Base-by-base conservation (phyloP, 805 yeast species). In the Candida pseudoglaebosa region DNA sequence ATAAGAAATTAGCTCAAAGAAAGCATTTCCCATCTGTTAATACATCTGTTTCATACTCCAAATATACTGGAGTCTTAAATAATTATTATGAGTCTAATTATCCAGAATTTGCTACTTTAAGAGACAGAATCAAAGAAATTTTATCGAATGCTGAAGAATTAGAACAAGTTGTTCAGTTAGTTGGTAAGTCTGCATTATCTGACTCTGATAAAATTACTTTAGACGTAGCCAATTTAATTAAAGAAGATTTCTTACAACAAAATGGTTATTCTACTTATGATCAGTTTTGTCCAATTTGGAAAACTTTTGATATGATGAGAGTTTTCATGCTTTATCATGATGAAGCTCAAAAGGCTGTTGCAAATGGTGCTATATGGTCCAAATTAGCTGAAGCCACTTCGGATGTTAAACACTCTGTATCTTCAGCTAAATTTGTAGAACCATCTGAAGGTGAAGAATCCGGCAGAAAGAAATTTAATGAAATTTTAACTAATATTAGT, bases 281-380 rank as follows among this genome's bases (percentile, higher is more conserved):
- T 68, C 96, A 95, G 28, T 93, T 89, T 84, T 93, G 99, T 71
- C 99, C 99, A 50, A 86, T 93, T 59, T 93, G 99, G 99, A 93
- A 93, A 76, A 93, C 99, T 34, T 84, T 78, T 53, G 93, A 87
- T 62, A 93, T 93, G 99, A 90, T 93, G 98, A 89, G 85, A 66
- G 83, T 90, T 8, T 93, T 93, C 56, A 80, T 90, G 43, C 67
- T 89, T 24, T 93, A 93, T 68, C 80, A 86, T 58, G 97, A 91
- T 52, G 98, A 93, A 72, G 97, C 99, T 22, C 98, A 91, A 71
- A 90, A 89, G 71, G 95, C 98, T 12, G 84, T 91, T 45, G 75
- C 96, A 28, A 80, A 84, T 53, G 98, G 98, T 57, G 91, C 95
- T 24, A 80, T 77, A 62, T 93, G 99, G 99, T 78, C 85, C 48